These are phyloP conservation scores for Primulina huaijiensis DNA, from an alignment of 257 asterid species.

Conservation along the genomic window DNA sequence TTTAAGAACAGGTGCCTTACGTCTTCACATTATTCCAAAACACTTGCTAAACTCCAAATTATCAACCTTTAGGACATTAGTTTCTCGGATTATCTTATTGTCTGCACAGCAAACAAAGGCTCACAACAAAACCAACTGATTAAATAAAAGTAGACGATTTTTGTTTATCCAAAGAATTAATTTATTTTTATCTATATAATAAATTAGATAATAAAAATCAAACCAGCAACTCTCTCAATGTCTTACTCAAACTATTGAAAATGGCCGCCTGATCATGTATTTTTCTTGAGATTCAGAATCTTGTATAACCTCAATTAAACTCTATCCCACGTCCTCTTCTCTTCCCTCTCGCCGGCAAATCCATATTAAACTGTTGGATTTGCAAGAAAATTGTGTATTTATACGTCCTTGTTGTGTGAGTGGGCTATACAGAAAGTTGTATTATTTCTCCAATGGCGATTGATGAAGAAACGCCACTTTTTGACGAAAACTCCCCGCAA, in stretches of 20 bases:
- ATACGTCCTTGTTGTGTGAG: constrained; percentile 17
- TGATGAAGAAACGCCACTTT: constrained; percentile 65
- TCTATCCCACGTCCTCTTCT: constrained; percentile 25
- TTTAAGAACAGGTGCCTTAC: too few species aligned
- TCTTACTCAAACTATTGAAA: background rate
- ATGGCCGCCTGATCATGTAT: constrained; percentile 34
- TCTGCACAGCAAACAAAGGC: too few species aligned
- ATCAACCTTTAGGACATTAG: too few species aligned
- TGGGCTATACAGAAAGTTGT: constrained; percentile 19
- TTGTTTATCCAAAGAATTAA: background rate
- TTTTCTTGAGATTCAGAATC: constrained; percentile 40
- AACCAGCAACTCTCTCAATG: constrained; percentile 1
- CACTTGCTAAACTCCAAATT: too few species aligned
- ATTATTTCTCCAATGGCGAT: constrained; percentile 49
- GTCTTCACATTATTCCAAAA: too few species aligned
- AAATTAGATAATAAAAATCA: background rate
- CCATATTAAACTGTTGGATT: constrained; percentile 14
- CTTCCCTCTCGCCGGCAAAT: constrained; percentile 35
- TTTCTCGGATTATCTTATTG: too few species aligned
- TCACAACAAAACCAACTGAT: background rate
- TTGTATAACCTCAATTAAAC: constrained; percentile 19
- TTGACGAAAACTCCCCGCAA: constrained; percentile 26
- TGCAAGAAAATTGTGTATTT: constrained; percentile 7
- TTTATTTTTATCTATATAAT: too few species aligned
- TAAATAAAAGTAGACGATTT: too few species aligned